Evolutionary conservation across 1,284 basidiomycete species (phyloP).

Genomic region (Rhodotorula sp.): DNA sequence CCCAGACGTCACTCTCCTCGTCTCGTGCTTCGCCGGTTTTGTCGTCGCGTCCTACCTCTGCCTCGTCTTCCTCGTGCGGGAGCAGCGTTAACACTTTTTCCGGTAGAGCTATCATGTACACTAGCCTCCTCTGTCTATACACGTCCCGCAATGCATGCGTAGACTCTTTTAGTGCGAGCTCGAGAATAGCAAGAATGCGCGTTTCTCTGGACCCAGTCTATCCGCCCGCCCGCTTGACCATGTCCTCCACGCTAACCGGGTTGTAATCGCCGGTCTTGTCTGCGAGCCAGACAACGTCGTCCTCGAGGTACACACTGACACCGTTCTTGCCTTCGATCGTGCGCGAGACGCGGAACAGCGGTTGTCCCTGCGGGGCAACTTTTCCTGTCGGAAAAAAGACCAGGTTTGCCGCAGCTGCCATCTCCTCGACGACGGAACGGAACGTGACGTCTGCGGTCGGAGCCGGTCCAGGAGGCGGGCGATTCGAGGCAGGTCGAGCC

Average conservation of each 20-base stretch:
- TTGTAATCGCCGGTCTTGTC: conserved; percentile 26
- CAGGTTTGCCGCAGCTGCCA: conserved; percentile 75
- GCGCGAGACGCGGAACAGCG: conserved; percentile 74
- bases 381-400: conserved; percentile 81
- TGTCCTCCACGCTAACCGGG: conserved; percentile 44
- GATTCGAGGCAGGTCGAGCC: conserved; percentile 52
- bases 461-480: conserved; percentile 42
- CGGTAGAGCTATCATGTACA: neutral
- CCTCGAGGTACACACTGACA: conserved; percentile 74
- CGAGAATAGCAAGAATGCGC: neutral
- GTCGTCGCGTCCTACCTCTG: conserved; percentile 71
- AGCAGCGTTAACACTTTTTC: conserved; percentile 62
- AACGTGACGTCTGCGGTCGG: conserved; percentile 67
- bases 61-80: conserved; percentile 83
- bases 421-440: conserved; percentile 83
- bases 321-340: conserved; percentile 76
- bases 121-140: neutral
- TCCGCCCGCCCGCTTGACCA: conserved; percentile 34
- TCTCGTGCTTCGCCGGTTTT: conserved; percentile 76
- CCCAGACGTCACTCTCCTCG: conserved; percentile 80
- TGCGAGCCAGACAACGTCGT: conserved; percentile 60
- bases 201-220: neutral
- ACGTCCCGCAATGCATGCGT: neutral
- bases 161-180: neutral
- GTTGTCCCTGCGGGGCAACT: conserved; percentile 76